These are phyloP conservation scores for Fusarium tupiense DNA, from an alignment of 2,329 filamentous ascomycete species.

Conservation along the genomic window DNA sequence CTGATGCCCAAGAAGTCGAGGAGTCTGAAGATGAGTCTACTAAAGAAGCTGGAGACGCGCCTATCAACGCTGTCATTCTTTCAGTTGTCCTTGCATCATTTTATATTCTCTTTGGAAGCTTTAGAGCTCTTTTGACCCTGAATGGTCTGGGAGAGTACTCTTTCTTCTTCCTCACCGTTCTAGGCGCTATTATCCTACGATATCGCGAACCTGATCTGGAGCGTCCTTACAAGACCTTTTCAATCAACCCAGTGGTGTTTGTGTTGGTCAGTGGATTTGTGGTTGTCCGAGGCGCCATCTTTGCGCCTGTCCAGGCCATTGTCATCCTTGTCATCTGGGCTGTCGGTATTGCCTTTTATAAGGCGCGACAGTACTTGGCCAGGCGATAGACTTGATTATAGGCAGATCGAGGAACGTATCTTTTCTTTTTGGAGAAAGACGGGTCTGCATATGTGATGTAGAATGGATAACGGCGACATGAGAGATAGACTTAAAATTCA, in stretches of 20 bases:
- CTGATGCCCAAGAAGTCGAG: background rate
- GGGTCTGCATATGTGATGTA: too few relatives aligned
- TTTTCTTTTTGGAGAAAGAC: too few relatives aligned
- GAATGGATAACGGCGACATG: background rate
- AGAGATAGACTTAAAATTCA: background rate
- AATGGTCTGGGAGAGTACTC: slow-evolving; percentile 69
- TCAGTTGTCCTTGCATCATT: slow-evolving; percentile 60
- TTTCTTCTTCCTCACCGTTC: slow-evolving; percentile 71
- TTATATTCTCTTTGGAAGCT: slow-evolving; percentile 69
- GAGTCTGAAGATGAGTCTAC: background rate
- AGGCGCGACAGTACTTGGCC: slow-evolving; percentile 1
- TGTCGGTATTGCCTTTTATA: slow-evolving; percentile 58
- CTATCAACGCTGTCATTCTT: slow-evolving; percentile 63
- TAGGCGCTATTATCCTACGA: slow-evolving; percentile 66
- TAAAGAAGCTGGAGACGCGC: slow-evolving; percentile 56
- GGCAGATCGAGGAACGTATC: too few relatives aligned
- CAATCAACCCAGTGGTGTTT: slow-evolving; percentile 63
- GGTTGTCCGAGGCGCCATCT: slow-evolving; percentile 66
- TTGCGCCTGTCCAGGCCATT: slow-evolving; percentile 64
- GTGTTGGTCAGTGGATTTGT: slow-evolving; percentile 68
- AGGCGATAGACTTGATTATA: too few relatives aligned
- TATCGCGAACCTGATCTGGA: slow-evolving; percentile 63
- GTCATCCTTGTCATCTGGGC: slow-evolving; percentile 63
- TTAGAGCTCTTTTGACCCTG: slow-evolving; percentile 69
- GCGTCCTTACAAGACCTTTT: slow-evolving; percentile 64